Evolutionary conservation across 2,329 filamentous ascomycete genomes (phyloP).

Genomic region (Colletotrichum musae): DNA sequence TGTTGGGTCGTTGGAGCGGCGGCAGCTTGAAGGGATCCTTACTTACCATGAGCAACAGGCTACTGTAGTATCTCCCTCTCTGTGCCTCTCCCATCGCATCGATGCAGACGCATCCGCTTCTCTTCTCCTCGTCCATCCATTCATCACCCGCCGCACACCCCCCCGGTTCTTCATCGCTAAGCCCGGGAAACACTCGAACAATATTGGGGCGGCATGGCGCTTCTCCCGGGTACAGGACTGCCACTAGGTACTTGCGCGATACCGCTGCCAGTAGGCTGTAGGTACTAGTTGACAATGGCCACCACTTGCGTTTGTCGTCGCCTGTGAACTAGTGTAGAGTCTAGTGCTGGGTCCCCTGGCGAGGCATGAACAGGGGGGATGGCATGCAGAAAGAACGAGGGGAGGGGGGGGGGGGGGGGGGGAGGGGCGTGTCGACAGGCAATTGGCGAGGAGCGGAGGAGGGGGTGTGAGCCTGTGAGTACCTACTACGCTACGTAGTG

Average conservation of each 20-base stretch:
- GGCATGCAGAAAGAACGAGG: constrained; percentile 38
- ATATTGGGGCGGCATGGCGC: constrained; percentile 49
- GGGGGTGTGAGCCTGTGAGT: constrained; percentile 21
- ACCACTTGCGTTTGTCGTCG: constrained; percentile 36
- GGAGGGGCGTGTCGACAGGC: constrained; percentile 35
- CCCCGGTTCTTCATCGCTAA: constrained; percentile 44
- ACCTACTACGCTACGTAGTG: too few species aligned
- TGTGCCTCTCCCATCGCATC: too few species aligned
- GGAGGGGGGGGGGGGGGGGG: constrained; percentile 36
- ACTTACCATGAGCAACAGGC: too few species aligned
- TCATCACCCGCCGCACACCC: background rate
- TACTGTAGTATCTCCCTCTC: too few species aligned
- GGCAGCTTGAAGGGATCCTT: background rate
- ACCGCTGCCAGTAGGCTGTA: constrained; percentile 23
- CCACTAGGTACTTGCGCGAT: constrained; percentile 37
- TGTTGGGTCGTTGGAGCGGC: background rate
- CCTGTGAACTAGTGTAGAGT: background rate
- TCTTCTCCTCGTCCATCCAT: background rate
- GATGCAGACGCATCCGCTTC: background rate
- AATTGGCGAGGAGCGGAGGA: constrained; percentile 32
- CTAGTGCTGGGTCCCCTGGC: constrained; percentile 29
- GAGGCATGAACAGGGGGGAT: constrained; percentile 35
- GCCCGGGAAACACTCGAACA: constrained; percentile 44
- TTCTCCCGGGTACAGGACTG: constrained; percentile 41
- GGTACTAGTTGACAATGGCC: too few species aligned